Conservation (phyloP, 1,139 yeast genomes). For the Debaryomyces subglobosus region DNA sequence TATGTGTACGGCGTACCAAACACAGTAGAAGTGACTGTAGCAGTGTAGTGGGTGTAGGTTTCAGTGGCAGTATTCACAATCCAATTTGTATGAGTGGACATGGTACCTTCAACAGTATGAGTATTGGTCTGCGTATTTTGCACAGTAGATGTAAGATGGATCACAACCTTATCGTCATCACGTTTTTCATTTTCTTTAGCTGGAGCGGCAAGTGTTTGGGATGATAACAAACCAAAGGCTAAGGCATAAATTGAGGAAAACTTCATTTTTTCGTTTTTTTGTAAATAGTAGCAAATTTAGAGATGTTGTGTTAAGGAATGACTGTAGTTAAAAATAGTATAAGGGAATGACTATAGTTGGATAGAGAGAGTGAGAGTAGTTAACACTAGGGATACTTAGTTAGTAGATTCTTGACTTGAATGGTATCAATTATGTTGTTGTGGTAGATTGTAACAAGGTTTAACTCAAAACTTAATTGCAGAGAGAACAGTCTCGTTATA, state of each 20-base stretch:
- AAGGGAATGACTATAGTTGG: slow-evolving; percentile 22
- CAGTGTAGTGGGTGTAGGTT: slow-evolving; percentile 48
- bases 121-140: slow-evolving; percentile 37
- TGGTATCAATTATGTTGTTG: slow-evolving; percentile 3
- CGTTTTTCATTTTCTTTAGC: slow-evolving; percentile 19
- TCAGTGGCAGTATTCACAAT: slow-evolving; percentile 35
- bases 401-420: slow-evolving; percentile 6
- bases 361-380: slow-evolving; percentile 18
- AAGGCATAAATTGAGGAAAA: slow-evolving; percentile 33
- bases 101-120: slow-evolving; percentile 36
- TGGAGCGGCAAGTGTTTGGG: slow-evolving; percentile 33
- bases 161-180: slow-evolving; percentile 34
- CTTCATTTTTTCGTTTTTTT: slow-evolving; percentile 29
- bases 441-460: slow-evolving; percentile 6
- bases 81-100: slow-evolving; percentile 33
- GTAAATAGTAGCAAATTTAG: slow-evolving; percentile 16
- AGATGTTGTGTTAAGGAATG: slow-evolving; percentile 19
- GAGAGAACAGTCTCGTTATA: neutral
- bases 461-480: neutral
- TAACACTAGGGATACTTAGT: slow-evolving; percentile 13
- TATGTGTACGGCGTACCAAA: slow-evolving; percentile 43
- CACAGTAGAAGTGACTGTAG: slow-evolving; percentile 48
- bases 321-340: slow-evolving; percentile 21
- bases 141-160: slow-evolving; percentile 41
- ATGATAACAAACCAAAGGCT: slow-evolving; percentile 24